Conservation (phyloP, 1,139 yeast genomes). For the Diutina siamensis region DNA sequence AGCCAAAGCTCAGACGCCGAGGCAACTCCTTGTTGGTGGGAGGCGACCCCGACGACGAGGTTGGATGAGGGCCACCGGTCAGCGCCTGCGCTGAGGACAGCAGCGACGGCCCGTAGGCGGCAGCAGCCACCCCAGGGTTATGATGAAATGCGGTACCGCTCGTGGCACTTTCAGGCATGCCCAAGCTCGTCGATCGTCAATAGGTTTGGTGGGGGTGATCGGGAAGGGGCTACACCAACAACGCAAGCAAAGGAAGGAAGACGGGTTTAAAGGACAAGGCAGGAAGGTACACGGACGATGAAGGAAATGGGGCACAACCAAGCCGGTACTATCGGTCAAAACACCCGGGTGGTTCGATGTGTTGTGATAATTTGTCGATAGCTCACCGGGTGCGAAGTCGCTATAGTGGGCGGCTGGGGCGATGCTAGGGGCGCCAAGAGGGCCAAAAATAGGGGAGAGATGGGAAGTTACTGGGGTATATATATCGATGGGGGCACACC, state of each 20-base stretch:
- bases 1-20: constrained; percentile 3
- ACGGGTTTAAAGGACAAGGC: background rate
- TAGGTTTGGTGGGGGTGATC: background rate
- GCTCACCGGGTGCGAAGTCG: too few relatives aligned
- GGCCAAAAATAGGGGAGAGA: background rate
- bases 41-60: background rate
- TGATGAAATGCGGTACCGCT: background rate
- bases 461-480: background rate
- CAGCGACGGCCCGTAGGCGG: background rate
- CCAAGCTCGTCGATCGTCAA: background rate
- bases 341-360: background rate
- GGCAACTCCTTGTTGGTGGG: background rate
- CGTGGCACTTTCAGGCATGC: constrained; percentile 5
- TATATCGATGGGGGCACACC: too few relatives aligned
- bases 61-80: background rate
- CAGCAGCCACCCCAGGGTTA: background rate
- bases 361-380: too few relatives aligned
- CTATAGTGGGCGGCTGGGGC: background rate
- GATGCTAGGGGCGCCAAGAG: background rate
- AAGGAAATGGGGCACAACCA: too few relatives aligned
- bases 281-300: too few relatives aligned
- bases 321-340: background rate
- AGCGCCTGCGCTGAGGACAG: constrained; percentile 1
- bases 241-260: background rate
- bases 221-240: too few relatives aligned